phyloP scores from a whole-genome alignment of 176 grass and related monocot genomes.

The Avena sativa region DNA sequence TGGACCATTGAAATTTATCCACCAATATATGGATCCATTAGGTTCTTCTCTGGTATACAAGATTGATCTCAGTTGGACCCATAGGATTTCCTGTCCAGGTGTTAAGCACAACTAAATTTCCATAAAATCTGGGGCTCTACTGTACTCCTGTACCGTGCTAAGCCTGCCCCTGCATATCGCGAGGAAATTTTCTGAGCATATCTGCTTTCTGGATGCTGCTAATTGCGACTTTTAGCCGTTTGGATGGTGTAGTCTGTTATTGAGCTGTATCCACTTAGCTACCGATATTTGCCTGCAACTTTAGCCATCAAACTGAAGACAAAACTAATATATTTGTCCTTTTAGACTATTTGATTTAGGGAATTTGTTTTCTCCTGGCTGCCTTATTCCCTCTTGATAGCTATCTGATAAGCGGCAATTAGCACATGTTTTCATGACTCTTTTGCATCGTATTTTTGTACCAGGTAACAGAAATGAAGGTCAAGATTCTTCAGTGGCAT shows the following conservation, averaged over 20 bases:
- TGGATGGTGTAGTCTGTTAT: neutral
- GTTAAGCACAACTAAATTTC: neutral
- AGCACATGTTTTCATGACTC: neutral
- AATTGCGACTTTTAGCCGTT: neutral
- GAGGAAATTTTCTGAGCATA: neutral
- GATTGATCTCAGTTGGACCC: neutral
- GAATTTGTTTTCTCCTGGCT: neutral
- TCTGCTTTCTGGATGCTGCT: neutral
- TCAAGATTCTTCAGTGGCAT: conserved; percentile 90
- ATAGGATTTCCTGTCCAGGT: neutral
- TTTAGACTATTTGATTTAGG: neutral
- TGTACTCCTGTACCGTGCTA: neutral
- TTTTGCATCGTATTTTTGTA: neutral
- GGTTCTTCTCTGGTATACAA: neutral
- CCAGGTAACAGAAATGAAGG: conserved; percentile 64
- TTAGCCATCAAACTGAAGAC: neutral
- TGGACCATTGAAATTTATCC: neutral
- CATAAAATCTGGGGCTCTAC: neutral
- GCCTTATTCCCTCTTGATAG: neutral
- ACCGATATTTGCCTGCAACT: neutral
- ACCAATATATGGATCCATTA: neutral
- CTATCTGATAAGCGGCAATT: neutral
- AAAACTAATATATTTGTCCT: neutral
- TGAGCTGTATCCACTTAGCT: neutral
- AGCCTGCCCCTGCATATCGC: neutral